Percentiles rank a stretch among this genome's conserved stretches.
These are phyloP conservation scores for Laburnicola sp. DNA, from an alignment of 2,329 filamentous ascomycete genomes.

Conservation along the genomic window DNA sequence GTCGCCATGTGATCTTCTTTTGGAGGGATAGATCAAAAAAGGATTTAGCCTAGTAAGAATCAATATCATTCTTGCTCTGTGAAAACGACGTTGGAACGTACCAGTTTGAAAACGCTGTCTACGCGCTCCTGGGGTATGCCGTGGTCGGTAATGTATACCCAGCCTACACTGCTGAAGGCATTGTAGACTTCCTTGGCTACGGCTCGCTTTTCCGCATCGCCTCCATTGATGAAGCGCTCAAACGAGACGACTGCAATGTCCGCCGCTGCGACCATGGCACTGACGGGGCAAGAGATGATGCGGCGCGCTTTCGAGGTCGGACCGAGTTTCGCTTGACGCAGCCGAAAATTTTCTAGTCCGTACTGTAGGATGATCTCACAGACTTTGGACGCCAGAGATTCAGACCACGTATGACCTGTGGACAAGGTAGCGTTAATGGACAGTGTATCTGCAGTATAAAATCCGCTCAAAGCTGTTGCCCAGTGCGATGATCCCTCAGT, in stretches of 20 bases:
- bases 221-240: conserved; percentile 27
- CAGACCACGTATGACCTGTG: too few relatives aligned
- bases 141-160: conserved; percentile 50
- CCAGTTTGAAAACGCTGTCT: conserved; percentile 33
- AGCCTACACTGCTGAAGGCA: conserved; percentile 47
- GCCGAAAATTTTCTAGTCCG: too few relatives aligned
- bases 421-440: too few relatives aligned
- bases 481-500: too few relatives aligned
- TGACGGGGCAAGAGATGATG: background rate
- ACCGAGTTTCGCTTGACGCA: too few relatives aligned
- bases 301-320: too few relatives aligned
- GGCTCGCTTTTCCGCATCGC: conserved; percentile 20
- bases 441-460: too few relatives aligned
- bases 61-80: background rate
- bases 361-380: too few relatives aligned
- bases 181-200: conserved; percentile 41
- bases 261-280: conserved; percentile 16
- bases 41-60: conserved; percentile 27
- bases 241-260: conserved; percentile 32
- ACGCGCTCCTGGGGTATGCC: conserved; percentile 42
- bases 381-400: too few relatives aligned
- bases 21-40: conserved; percentile 43
- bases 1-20: conserved; percentile 43
- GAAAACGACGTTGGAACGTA: conserved; percentile 11
- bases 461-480: too few relatives aligned